Base-by-base conservation (phyloP, 345 rosid genomes). In the Melaleuca alternifolia region DNA sequence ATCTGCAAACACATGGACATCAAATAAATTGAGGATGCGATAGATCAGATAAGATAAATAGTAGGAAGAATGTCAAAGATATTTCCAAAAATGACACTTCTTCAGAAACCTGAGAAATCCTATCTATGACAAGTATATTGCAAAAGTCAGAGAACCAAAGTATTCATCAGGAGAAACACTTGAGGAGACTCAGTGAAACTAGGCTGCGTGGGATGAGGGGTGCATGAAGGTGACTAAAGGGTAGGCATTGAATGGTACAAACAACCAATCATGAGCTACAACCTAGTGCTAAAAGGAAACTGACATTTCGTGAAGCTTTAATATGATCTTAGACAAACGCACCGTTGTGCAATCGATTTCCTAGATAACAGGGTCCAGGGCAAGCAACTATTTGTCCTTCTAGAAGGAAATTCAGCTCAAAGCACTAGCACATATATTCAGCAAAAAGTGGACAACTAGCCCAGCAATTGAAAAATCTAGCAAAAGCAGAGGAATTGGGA, bases 1-100 rank as follows among this genome's bases (percentile, higher is more conserved):
- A 90, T 83, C 97, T 95, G 93, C 84, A 84, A 71, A 21, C 81
- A 71, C 14, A 3, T 1, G 26, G 48, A 13, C 11, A 37, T 37
- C 24, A 10, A 71, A 18, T 71, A 10, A 5, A 71, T 71, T 18
- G 81, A 10, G 48, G 79, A 33, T 41, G 12, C 13, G 26, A 71
- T 10, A 71, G 48, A 71, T 37, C 81, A 71, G 11, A 71, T 37
- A 71, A 37, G 81, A 71, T 21, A 37, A 44, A 10, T 6, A 71
- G 23, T 65, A 24, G 8, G 46, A 65, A 65, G 46, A 65, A 33
- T 18, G 12, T 33, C 16, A 33, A 71, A 41, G 24, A 20, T 71
- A 37, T 37, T 71, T 71, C 81, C 46, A 71, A 71, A 71, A 71
- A 48, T 10, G 81, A 48, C 81, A 37, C 48, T 71, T 71, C 48